Percentiles rank a stretch among this genome's conserved stretches.
These are phyloP conservation scores for Hanseniaspora guilliermondii DNA, from an alignment of 805 yeast species.

Conservation along the genomic window DNA sequence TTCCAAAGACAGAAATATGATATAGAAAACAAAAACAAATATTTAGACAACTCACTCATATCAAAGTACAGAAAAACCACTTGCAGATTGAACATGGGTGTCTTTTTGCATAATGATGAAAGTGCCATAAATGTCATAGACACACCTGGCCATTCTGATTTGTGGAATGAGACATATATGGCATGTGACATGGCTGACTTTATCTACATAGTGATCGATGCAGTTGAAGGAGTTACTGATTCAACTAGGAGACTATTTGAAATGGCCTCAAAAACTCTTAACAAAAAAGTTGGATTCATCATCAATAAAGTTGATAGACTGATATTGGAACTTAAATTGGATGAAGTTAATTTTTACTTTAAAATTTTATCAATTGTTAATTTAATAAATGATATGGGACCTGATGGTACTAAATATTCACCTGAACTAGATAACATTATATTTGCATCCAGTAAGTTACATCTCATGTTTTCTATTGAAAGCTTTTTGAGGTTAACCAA, in stretches of 20 bases:
- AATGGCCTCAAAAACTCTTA: slow-evolving; percentile 39
- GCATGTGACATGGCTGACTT: slow-evolving; percentile 52
- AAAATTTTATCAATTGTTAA: slow-evolving; percentile 53
- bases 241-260: slow-evolving; percentile 32
- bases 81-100: slow-evolving; percentile 48
- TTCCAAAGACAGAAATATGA: slow-evolving; percentile 18
- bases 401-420: slow-evolving; percentile 31
- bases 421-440: slow-evolving; percentile 57
- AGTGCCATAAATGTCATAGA: slow-evolving; percentile 55
- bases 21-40: slow-evolving; percentile 23
- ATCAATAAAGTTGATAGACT: slow-evolving; percentile 77
- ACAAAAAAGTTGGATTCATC: slow-evolving; percentile 47
- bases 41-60: slow-evolving; percentile 56
- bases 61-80: slow-evolving; percentile 64
- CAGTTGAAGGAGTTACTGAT: slow-evolving; percentile 67
- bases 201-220: slow-evolving; percentile 53
- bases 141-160: slow-evolving; percentile 85
- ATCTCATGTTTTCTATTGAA: slow-evolving; percentile 51
- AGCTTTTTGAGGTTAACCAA: slow-evolving; percentile 50
- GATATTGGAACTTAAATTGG: slow-evolving; percentile 63
- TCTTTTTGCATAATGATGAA: slow-evolving; percentile 45
- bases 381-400: slow-evolving; percentile 47
- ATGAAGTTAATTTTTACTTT: slow-evolving; percentile 59
- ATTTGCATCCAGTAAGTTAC: slow-evolving; percentile 57
- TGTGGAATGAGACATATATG: slow-evolving; percentile 58